A percentile compares a stretch with the other conserved stretches of the same genome.
Conservation (phyloP, 805 yeast species). For the Monosporozyma servazzii region DNA sequence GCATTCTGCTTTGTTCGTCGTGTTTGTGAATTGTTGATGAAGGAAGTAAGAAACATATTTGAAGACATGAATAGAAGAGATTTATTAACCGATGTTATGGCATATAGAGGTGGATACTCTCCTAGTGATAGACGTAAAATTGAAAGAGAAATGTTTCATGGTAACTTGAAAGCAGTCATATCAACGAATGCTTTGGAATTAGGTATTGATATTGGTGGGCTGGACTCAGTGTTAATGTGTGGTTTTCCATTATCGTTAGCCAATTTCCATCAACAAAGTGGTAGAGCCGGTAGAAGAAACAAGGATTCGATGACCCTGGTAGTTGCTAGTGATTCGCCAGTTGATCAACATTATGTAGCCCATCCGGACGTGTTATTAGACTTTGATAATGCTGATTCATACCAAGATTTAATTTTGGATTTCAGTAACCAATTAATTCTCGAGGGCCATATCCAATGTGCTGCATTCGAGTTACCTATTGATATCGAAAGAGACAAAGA, state of each 20-base stretch:
- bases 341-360: constrained; percentile 74
- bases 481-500: constrained; percentile 40
- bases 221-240: constrained; percentile 85
- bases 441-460: constrained; percentile 87
- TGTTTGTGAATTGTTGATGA: constrained; percentile 81
- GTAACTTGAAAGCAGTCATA: constrained; percentile 73
- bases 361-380: constrained; percentile 33
- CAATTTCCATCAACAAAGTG: constrained; percentile 90
- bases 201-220: constrained; percentile 89
- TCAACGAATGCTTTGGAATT: constrained; percentile 94
- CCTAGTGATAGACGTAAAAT: constrained; percentile 77
- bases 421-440: constrained; percentile 53
- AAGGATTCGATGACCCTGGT: constrained; percentile 78
- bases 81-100: constrained; percentile 61
- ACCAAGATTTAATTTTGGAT: constrained; percentile 52
- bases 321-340: constrained; percentile 74
- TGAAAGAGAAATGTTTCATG: constrained; percentile 84
- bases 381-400: constrained; percentile 41
- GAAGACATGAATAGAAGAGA: constrained; percentile 37
- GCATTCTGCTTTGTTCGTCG: constrained; percentile 83
- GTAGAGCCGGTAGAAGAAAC: constrained; percentile 89
- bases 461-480: constrained; percentile 79
- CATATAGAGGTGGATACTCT: constrained; percentile 93
- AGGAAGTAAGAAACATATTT: constrained; percentile 58
- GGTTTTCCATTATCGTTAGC: constrained; percentile 88